phyloP scores from a whole-genome alignment of 148 eudicot genomes.

The Simmondsia chinensis region DNA sequence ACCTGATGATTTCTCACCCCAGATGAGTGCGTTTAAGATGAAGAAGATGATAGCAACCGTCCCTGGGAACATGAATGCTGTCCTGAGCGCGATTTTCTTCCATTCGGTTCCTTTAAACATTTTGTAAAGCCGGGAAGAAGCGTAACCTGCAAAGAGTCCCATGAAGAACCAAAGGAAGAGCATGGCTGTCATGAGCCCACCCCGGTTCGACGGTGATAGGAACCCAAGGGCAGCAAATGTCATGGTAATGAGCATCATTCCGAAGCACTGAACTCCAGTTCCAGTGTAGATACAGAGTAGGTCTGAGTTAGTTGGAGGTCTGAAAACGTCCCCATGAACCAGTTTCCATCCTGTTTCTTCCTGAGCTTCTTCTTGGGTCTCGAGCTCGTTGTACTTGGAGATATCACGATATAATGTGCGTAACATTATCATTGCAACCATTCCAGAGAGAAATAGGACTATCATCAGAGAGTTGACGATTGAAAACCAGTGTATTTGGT shows the following conservation, averaged over 20 bases:
- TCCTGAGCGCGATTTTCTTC: conserved; percentile 10
- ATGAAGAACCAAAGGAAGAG: conserved; percentile 13
- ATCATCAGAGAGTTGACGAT: conserved; percentile 13
- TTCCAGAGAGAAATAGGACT: conserved; percentile 13
- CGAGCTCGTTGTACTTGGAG: conserved; percentile 14
- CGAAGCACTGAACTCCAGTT: conserved; percentile 14
- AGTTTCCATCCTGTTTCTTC: conserved; percentile 14
- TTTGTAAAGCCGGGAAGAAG: conserved; percentile 10
- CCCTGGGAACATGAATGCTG: conserved; percentile 15
- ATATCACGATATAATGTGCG: conserved; percentile 14
- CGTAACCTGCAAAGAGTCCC: conserved; percentile 13
- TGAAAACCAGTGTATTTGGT: no score
- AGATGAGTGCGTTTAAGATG: conserved; percentile 12
- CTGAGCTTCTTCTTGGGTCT: no score
- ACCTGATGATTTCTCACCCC: conserved; percentile 14
- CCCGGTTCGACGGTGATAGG: conserved; percentile 16
- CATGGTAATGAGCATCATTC: conserved; percentile 15
- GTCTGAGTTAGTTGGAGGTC: conserved; percentile 6
- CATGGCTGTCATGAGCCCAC: conserved; percentile 17
- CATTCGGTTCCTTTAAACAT: conserved; percentile 16
- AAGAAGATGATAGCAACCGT: conserved; percentile 7
- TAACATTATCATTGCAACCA: conserved; percentile 17
- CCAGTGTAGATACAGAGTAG: conserved; percentile 12
- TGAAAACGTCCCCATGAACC: conserved; percentile 9
- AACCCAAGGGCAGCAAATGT: conserved; percentile 12